Percentiles rank a stretch among this genome's conserved stretches.
These are phyloP conservation scores for Barnettozyma wickerhamii DNA, from an alignment of 805 yeast species.

Conservation along the genomic window DNA sequence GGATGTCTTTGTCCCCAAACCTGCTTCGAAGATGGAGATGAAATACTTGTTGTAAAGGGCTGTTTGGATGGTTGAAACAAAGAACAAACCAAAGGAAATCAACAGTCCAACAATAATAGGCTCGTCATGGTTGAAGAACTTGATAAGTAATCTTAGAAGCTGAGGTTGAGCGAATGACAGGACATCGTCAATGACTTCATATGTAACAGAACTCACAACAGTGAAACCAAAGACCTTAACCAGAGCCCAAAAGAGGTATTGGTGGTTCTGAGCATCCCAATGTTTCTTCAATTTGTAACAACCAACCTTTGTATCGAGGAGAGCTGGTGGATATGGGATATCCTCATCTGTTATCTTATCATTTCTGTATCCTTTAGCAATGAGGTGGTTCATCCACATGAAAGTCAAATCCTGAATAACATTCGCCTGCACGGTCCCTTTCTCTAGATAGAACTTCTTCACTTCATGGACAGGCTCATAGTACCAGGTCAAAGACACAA, in stretches of 20 bases:
- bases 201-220: conserved; percentile 66
- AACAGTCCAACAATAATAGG: conserved; percentile 44
- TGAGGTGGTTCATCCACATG: conserved; percentile 86
- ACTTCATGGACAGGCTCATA: conserved; percentile 40
- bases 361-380: conserved; percentile 62
- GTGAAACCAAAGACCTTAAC: conserved; percentile 68
- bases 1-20: conserved; percentile 61
- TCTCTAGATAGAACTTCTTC: conserved; percentile 23
- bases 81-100: conserved; percentile 61
- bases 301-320: conserved; percentile 52
- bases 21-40: conserved; percentile 52
- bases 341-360: conserved; percentile 54
- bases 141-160: conserved; percentile 60
- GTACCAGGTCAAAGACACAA: conserved; percentile 30
- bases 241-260: conserved; percentile 58
- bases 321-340: conserved; percentile 73
- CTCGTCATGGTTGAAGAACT: conserved; percentile 46
- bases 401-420: conserved; percentile 75
- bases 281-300: conserved; percentile 44
- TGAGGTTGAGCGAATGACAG: conserved; percentile 89
- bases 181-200: conserved; percentile 71
- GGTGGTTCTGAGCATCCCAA: conserved; percentile 56
- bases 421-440: conserved; percentile 57
- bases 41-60: conserved; percentile 66
- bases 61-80: conserved; percentile 56